Evolutionary conservation across 345 rosid species (phyloP), one percentile per base, ranked within the genome.

Genomic region (Hirschfeldia incana): DNA sequence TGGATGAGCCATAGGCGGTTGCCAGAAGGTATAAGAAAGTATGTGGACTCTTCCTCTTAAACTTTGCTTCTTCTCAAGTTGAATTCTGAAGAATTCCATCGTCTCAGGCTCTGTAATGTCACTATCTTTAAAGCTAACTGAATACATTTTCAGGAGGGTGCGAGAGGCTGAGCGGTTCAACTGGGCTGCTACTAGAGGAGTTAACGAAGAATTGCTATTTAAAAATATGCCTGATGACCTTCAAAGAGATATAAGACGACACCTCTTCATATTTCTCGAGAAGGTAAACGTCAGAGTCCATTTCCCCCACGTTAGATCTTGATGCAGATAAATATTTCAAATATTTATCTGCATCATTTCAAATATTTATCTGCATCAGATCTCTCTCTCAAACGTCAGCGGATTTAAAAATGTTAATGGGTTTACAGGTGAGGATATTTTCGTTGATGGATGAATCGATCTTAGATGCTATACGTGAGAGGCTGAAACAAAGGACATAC

Each of bases 131-230:
- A 72, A 13, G 67, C 17, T 69, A 69, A 62, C 15, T 69, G 67
- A 30, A 62, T 49, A 69, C 67, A 8, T 69, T 28, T 46, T 36
- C 75, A 94, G 97, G 89, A 89, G 82, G 85, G 97, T 94, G 34
- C 78, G 83, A 69, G 87, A 86, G 79, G 94, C 98, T 76, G 98
- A 94, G 85, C 82, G 92, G 60, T 92, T 88, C 60, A 81, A 82
- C 78, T 94, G 97, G 97, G 91, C 97, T 72, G 92, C 95, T 26
- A 92, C 97, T 3, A 89, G 97, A 88, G 98, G 98, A 26, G 91
- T 91, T 61, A 88, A 91, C 60, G 98, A 91, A 80, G 94, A 84
- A 44, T 61, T 75, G 82, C 91, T 92, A 6, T 72, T 94, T 63
- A 86, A 87, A 74, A 88, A 88, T 83, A 83, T 94, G 85, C 97